These are phyloP conservation scores for Isatis lusitanica DNA, from an alignment of 441 rosid genomes.

Conservation along the genomic window DNA sequence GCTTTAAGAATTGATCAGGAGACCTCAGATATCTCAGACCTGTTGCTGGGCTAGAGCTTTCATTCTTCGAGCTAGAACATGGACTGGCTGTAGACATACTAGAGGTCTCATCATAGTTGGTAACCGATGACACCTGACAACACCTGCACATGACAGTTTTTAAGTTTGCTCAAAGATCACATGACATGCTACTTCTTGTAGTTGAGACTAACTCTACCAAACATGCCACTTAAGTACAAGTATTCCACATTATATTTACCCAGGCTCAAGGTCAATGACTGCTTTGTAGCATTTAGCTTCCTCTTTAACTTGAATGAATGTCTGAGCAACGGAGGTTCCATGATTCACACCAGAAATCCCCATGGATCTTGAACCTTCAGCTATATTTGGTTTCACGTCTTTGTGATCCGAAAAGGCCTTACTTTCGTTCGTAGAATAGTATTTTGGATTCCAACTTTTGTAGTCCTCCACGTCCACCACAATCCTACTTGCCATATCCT, in stretches of 20 bases:
- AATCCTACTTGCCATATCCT: constrained; percentile 51
- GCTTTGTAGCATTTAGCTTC: constrained; percentile 30
- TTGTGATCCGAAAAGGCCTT: background rate
- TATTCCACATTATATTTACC: too few relatives aligned
- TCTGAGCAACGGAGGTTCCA: constrained; percentile 37
- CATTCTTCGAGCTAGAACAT: constrained; percentile 37
- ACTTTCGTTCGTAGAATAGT: constrained; percentile 19
- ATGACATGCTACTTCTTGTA: too few relatives aligned
- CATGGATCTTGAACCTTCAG: constrained; percentile 38
- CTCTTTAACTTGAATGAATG: constrained; percentile 40
- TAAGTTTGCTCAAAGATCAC: too few relatives aligned
- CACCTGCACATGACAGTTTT: too few relatives aligned
- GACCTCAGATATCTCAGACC: constrained; percentile 54
- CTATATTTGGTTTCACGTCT: constrained; percentile 41
- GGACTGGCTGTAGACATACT: background rate
- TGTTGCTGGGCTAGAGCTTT: constrained; percentile 50
- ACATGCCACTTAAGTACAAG: too few relatives aligned
- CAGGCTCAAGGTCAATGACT: background rate
- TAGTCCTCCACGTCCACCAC: constrained; percentile 34
- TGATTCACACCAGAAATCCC: constrained; percentile 30
- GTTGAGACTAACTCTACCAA: too few relatives aligned
- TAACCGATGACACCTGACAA: background rate
- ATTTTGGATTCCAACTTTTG: constrained; percentile 34
- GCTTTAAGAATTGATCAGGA: background rate
- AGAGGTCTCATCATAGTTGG: background rate